phyloP scores from a whole-genome alignment of 2,329 filamentous ascomycete genomes.

The Orbilia oligospora region DNA sequence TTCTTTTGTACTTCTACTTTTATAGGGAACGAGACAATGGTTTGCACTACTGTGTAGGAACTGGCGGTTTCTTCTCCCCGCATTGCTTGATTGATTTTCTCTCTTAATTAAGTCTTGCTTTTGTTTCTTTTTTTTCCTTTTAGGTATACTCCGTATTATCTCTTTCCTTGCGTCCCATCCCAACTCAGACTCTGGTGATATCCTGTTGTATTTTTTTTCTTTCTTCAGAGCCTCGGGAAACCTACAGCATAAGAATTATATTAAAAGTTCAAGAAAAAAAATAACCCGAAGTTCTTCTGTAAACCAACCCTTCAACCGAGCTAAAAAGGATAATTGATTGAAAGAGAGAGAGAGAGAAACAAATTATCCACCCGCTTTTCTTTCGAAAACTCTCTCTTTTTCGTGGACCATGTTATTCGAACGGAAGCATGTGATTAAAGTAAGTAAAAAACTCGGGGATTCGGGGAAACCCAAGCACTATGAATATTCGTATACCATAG shows the following conservation, averaged over 20 bases:
- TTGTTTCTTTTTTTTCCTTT: constrained; percentile 1
- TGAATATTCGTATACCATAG: neutral
- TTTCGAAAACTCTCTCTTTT: too few relatives aligned
- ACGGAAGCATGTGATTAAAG: constrained; percentile 8
- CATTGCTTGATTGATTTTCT: constrained; percentile 18
- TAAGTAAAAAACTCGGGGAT: constrained; percentile 4
- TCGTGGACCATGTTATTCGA: constrained; percentile 6
- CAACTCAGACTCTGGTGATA: constrained; percentile 20
- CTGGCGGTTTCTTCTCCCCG: neutral
- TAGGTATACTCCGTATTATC: neutral
- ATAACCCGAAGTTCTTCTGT: neutral
- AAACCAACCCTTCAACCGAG: neutral
- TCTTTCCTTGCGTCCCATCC: neutral
- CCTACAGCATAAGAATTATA: neutral
- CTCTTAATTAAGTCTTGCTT: neutral
- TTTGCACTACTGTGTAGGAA: neutral
- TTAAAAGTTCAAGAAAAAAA: constrained; percentile 9
- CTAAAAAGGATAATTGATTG: neutral
- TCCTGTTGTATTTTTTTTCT: constrained; percentile 36
- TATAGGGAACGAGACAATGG: constrained; percentile 8
- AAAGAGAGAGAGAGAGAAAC: too few relatives aligned
- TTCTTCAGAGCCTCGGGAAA: too few relatives aligned
- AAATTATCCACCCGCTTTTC: too few relatives aligned
- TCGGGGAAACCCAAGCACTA: neutral
- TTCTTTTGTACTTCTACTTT: constrained; percentile 22